These are phyloP conservation scores for Periconia macrospinosa DNA, from an alignment of 2,329 filamentous ascomycete species.

Conservation along the genomic window DNA sequence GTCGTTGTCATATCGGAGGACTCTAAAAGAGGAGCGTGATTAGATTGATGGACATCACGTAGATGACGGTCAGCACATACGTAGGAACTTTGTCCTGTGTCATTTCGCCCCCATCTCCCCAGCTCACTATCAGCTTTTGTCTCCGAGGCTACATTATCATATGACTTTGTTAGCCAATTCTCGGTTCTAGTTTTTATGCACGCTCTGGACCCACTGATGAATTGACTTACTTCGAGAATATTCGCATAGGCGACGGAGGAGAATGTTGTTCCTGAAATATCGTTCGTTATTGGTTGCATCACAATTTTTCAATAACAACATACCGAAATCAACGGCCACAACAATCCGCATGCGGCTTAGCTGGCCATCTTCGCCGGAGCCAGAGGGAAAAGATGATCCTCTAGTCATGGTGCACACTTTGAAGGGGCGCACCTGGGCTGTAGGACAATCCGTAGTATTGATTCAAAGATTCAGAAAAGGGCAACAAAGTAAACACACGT, in stretches of 20 bases:
- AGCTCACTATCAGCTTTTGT: neutral
- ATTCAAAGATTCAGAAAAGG: neutral
- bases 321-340: neutral
- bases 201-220: neutral
- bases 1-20: neutral
- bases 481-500: too few relatives aligned
- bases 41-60: neutral
- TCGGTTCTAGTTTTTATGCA: neutral
- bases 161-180: neutral
- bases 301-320: neutral
- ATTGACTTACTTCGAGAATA: neutral
- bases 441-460: neutral
- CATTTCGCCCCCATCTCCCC: neutral
- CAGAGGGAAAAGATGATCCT: neutral
- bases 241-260: constrained; percentile 1
- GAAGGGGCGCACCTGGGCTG: neutral
- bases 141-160: neutral
- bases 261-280: neutral
- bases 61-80: neutral
- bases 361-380: neutral
- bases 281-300: neutral
- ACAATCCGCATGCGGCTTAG: neutral
- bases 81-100: constrained; percentile 1
- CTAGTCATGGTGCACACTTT: neutral
- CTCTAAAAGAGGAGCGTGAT: neutral